Percentiles rank a stretch among this genome's conserved stretches.
Evolutionary conservation across 202 grass and related monocot genomes (phyloP).

Genomic region (Setaria viridis): DNA sequence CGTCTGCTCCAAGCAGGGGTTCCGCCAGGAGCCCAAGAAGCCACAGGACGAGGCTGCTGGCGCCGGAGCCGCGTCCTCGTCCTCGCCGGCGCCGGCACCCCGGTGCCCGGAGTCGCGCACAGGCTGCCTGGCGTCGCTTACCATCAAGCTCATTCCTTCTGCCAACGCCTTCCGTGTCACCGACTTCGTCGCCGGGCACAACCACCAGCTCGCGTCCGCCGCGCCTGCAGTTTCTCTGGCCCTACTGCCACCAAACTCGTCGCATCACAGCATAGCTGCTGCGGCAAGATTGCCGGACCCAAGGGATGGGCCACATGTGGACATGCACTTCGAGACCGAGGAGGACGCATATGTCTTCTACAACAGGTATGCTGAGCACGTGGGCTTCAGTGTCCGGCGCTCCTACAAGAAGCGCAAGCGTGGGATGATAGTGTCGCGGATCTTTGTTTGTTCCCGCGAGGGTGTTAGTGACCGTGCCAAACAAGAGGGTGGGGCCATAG

Average conservation of each 20-base stretch:
- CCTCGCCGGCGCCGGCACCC: conserved; percentile 47
- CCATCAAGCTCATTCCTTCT: conserved; percentile 75
- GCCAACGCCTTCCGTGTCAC: conserved; percentile 71
- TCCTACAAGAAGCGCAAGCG: conserved; percentile 83
- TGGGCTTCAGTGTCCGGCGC: conserved; percentile 81
- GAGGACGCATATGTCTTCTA: conserved; percentile 83
- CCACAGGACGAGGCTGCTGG: conserved; percentile 46
- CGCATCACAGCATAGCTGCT: conserved; percentile 37
- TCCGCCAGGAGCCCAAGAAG: conserved; percentile 72
- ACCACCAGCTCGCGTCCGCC: conserved; percentile 68
- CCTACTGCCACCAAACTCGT: conserved; percentile 52
- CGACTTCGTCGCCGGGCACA: conserved; percentile 65
- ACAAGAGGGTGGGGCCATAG: conserved; percentile 31
- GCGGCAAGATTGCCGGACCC: conserved; percentile 54
- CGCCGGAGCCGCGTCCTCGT: conserved; percentile 13
- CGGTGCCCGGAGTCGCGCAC: conserved; percentile 72
- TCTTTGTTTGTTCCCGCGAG: conserved; percentile 87
- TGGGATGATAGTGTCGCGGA: conserved; percentile 66
- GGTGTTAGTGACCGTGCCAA: conserved; percentile 66
- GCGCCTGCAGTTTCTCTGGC: conserved; percentile 60
- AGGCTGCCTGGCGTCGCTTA: conserved; percentile 71
- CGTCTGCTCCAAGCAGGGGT: conserved; percentile 79
- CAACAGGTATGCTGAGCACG: conserved; percentile 74
- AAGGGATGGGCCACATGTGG: conserved; percentile 54
- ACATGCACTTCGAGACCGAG: conserved; percentile 82